phyloP scores from a whole-genome alignment of 192 early-diverging fungal genomes.

The Cladochytrium replicatum region DNA sequence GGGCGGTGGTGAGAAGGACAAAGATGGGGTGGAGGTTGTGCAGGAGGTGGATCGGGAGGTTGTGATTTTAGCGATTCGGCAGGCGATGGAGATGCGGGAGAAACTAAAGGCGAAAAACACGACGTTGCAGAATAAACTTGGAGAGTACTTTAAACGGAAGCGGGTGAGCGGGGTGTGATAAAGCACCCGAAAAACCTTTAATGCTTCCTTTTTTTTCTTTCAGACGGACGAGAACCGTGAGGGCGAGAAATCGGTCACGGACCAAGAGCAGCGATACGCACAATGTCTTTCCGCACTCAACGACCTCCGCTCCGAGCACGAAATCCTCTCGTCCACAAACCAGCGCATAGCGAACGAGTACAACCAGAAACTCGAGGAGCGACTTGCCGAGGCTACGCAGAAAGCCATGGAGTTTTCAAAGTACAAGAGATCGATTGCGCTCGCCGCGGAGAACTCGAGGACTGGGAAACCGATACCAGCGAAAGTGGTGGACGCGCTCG shows the following conservation, averaged over 20 bases:
- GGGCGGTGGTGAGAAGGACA: constrained; percentile 1
- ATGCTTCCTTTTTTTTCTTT: constrained; percentile 8
- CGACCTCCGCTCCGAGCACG: constrained; percentile 23
- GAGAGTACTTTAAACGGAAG: constrained; percentile 45
- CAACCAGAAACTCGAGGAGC: constrained; percentile 32
- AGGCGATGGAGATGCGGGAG: constrained; percentile 34
- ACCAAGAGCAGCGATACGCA: constrained; percentile 43
- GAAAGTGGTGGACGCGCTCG: constrained; percentile 38
- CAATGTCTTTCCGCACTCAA: constrained; percentile 28
- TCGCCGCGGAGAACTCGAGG: constrained; percentile 39
- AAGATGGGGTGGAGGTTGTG: constrained; percentile 4
- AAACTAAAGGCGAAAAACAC: constrained; percentile 25
- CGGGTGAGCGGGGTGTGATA: constrained; percentile 22
- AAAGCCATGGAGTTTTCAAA: constrained; percentile 36
- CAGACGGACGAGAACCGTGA: constrained; percentile 45
- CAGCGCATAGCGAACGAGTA: constrained; percentile 27
- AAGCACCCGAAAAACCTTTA: background rate
- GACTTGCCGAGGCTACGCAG: constrained; percentile 25
- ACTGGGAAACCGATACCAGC: constrained; percentile 37
- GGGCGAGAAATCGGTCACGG: constrained; percentile 35
- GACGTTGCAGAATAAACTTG: constrained; percentile 41
- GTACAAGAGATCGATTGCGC: constrained; percentile 35
- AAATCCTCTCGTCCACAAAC: constrained; percentile 27
- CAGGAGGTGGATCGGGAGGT: constrained; percentile 34
- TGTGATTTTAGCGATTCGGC: constrained; percentile 24